Conservation (phyloP, 2,329 filamentous ascomycete species). For the Cladophialophora carrionii region DNA sequence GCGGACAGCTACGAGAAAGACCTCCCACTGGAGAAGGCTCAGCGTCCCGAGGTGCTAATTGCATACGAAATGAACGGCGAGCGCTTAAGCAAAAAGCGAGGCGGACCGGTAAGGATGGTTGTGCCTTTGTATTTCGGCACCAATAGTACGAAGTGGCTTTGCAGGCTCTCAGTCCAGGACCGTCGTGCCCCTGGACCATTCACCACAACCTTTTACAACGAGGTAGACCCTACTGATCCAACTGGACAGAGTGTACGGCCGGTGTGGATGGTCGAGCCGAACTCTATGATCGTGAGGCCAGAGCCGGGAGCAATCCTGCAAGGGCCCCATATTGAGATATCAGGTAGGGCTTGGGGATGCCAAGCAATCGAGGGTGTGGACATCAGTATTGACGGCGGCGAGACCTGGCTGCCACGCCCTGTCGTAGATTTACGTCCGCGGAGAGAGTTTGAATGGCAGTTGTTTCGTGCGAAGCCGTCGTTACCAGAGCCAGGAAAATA, state of each 20-base stretch:
- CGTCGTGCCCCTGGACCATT: slow-evolving; percentile 30
- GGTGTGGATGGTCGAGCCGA: slow-evolving; percentile 35
- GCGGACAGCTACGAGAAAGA: slow-evolving; percentile 36
- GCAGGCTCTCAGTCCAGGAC: slow-evolving; percentile 31
- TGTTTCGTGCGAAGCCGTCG: slow-evolving; percentile 20
- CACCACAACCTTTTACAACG: slow-evolving; percentile 36
- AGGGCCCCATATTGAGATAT: slow-evolving; percentile 24
- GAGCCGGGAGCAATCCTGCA: slow-evolving; percentile 19
- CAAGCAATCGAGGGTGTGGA: slow-evolving; percentile 29
- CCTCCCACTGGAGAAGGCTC: slow-evolving; percentile 32
- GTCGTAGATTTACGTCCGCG: slow-evolving; percentile 13
- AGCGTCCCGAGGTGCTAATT: slow-evolving; percentile 27
- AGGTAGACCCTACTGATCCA: slow-evolving; percentile 32
- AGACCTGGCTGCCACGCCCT: slow-evolving; percentile 21
- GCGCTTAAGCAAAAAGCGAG: slow-evolving; percentile 31
- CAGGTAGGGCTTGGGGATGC: slow-evolving; percentile 33
- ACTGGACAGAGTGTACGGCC: slow-evolving; percentile 25
- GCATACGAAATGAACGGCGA: slow-evolving; percentile 36
- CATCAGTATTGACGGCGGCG: slow-evolving; percentile 26
- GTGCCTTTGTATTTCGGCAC: slow-evolving; percentile 37
- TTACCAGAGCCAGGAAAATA: slow-evolving; percentile 24
- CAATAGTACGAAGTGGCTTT: slow-evolving; percentile 36
- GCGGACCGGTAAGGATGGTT: slow-evolving; percentile 35
- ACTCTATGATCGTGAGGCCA: slow-evolving; percentile 34
- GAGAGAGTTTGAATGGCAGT: slow-evolving; percentile 33